phyloP scores from a whole-genome alignment of 2,329 filamentous ascomycete species.

The Fusarium sp. region DNA sequence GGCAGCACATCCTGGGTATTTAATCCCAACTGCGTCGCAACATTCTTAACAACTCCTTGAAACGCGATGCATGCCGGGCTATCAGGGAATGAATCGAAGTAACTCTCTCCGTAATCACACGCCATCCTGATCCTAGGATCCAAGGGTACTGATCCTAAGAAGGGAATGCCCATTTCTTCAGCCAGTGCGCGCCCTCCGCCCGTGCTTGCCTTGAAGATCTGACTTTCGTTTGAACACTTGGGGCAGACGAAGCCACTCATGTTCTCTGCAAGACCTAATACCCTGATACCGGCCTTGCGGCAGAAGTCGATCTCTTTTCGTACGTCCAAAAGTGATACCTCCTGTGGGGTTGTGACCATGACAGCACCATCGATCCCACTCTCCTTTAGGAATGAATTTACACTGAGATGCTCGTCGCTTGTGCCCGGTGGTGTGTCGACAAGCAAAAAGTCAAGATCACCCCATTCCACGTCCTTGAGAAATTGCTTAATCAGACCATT shows the following conservation, averaged over 20 bases:
- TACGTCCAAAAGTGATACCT: constrained; percentile 91
- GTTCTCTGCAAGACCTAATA: constrained; percentile 94
- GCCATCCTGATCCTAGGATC: constrained; percentile 96
- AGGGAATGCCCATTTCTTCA: constrained; percentile 87
- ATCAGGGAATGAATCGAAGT: constrained; percentile 92
- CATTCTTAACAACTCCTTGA: constrained; percentile 79
- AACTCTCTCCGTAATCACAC: constrained; percentile 97
- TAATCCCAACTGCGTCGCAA: constrained; percentile 75
- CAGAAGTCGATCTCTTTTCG: constrained; percentile 99
- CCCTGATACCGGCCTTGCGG: constrained; percentile 88
- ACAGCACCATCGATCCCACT: constrained; percentile 94
- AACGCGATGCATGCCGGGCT: constrained; percentile 90
- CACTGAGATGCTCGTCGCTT: constrained; percentile 92
- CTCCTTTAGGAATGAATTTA: constrained; percentile 91
- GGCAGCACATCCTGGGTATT: constrained; percentile 67
- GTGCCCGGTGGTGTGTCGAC: constrained; percentile 97
- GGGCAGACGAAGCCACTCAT: constrained; percentile 98
- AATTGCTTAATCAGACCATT: constrained; percentile 99
- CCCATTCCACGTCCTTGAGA: constrained; percentile 97
- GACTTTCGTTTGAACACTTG: constrained; percentile 82
- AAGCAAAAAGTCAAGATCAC: constrained; percentile 90
- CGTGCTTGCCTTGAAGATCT: constrained; percentile 93
- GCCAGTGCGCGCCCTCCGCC: constrained; percentile 86
- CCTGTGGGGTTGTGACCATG: constrained; percentile 93
- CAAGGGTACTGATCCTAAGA: constrained; percentile 88